phyloP scores from a whole-genome alignment of 192 early-diverging fungal genomes.

The Podila epigama region DNA sequence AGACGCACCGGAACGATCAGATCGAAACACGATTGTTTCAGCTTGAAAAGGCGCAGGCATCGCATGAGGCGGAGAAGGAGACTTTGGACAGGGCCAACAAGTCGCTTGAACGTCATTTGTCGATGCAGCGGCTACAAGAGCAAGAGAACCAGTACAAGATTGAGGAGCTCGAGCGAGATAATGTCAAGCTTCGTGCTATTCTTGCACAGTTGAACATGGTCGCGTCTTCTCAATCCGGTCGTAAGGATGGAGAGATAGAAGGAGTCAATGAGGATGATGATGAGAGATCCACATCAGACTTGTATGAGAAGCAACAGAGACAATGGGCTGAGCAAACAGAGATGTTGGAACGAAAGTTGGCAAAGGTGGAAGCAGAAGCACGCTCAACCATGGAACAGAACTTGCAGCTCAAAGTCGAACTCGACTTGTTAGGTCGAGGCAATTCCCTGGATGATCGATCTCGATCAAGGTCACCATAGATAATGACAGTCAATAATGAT shows the following conservation, averaged over 20 bases:
- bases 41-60: slow-evolving; percentile 3
- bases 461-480: background rate
- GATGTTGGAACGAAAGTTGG: slow-evolving; percentile 14
- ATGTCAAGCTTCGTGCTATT: background rate
- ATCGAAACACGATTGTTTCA: slow-evolving; percentile 27
- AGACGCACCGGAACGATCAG: background rate
- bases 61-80: slow-evolving; percentile 7
- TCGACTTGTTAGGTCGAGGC: slow-evolving; percentile 9
- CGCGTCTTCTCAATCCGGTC: background rate
- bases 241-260: background rate
- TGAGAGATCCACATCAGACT: background rate
- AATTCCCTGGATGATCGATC: background rate
- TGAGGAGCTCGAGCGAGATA: slow-evolving; percentile 23
- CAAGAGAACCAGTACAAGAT: slow-evolving; percentile 29
- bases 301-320: slow-evolving; percentile 37
- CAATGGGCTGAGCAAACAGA: slow-evolving; percentile 32
- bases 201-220: slow-evolving; percentile 16
- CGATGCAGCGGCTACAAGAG: slow-evolving; percentile 35
- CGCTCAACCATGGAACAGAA: slow-evolving; percentile 10
- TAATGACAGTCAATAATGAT: background rate
- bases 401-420: slow-evolving; percentile 14
- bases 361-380: slow-evolving; percentile 22
- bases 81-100: slow-evolving; percentile 10
- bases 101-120: slow-evolving; percentile 32
- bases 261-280: slow-evolving; percentile 8